phyloP scores from a whole-genome alignment of 495 filamentous ascomycete species.

The Penicillium verhagenii region DNA sequence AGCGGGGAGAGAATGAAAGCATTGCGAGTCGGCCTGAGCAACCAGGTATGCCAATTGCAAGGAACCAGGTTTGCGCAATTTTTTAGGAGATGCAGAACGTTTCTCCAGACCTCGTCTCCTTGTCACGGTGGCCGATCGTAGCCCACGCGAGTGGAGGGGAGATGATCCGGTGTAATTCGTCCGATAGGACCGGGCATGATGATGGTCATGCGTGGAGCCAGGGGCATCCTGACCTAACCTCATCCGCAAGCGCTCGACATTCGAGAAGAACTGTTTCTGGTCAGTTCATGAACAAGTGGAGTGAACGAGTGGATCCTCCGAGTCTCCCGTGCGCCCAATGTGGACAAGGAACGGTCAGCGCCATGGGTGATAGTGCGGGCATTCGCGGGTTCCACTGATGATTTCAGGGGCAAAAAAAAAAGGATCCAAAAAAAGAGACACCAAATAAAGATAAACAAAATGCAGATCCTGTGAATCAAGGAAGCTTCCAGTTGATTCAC shows the following conservation, averaged over 20 bases:
- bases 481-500: not conserved
- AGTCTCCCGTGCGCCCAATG: conserved; percentile 14
- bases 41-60: conserved; percentile 41
- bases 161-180: conserved; percentile 14
- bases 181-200: conserved; percentile 23
- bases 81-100: conserved; percentile 15
- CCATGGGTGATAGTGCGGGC: conserved; percentile 32
- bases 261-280: conserved; percentile 40
- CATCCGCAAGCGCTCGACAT: conserved; percentile 37
- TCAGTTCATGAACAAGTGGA: conserved; percentile 12
- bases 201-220: conserved; percentile 14
- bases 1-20: conserved; percentile 67
- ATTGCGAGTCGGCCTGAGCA: conserved; percentile 62
- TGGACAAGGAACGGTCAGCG: conserved; percentile 5
- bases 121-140: conserved; percentile 9
- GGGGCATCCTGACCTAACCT: conserved; percentile 32
- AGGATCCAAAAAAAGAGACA: not conserved
- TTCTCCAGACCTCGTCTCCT: conserved; percentile 19
- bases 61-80: conserved; percentile 39
- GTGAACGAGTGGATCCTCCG: conserved; percentile 3
- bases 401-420: conserved; percentile 14
- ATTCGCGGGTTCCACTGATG: conserved; percentile 23
- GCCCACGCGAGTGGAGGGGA: conserved; percentile 10
- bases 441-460: not conserved
- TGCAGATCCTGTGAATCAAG: not conserved